These are phyloP conservation scores for Psidium guajava DNA, from an alignment of 345 rosid genomes.

Conservation along the genomic window DNA sequence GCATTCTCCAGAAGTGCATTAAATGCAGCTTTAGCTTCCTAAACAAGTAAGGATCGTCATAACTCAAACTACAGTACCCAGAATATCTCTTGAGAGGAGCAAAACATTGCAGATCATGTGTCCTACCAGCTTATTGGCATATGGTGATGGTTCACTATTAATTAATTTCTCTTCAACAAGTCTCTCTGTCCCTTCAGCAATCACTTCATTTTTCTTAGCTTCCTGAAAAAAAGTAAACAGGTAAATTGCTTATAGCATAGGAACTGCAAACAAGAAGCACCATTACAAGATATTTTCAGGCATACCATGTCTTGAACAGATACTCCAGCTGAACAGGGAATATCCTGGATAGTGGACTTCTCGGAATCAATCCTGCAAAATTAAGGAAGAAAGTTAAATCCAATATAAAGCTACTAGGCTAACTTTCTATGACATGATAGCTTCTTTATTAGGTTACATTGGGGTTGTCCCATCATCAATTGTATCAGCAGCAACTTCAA, in stretches of 20 bases:
- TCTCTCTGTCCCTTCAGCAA: conserved; percentile 25
- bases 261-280: not conserved
- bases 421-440: not conserved
- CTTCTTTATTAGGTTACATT: conserved; percentile 26
- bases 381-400: not conserved
- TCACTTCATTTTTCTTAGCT: conserved; percentile 24
- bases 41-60: not conserved
- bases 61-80: not conserved
- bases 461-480: conserved; percentile 18
- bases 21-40: conserved; percentile 86
- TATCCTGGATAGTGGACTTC: conserved; percentile 12
- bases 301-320: conserved; percentile 19
- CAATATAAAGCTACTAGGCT: not conserved
- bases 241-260: not conserved
- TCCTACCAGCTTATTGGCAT: conserved; percentile 57
- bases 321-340: conserved; percentile 16
- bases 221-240: conserved; percentile 22
- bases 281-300: not conserved
- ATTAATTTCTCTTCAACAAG: conserved; percentile 46
- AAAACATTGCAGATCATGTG: not conserved
- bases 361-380: conserved; percentile 19
- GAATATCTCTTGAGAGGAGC: conserved; percentile 3
- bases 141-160: conserved; percentile 41
- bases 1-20: conserved; percentile 71
- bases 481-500: conserved; percentile 24